Evolutionary conservation across 2,329 filamentous ascomycete genomes (phyloP).

Genomic region (Fusarium dimerum): DNA sequence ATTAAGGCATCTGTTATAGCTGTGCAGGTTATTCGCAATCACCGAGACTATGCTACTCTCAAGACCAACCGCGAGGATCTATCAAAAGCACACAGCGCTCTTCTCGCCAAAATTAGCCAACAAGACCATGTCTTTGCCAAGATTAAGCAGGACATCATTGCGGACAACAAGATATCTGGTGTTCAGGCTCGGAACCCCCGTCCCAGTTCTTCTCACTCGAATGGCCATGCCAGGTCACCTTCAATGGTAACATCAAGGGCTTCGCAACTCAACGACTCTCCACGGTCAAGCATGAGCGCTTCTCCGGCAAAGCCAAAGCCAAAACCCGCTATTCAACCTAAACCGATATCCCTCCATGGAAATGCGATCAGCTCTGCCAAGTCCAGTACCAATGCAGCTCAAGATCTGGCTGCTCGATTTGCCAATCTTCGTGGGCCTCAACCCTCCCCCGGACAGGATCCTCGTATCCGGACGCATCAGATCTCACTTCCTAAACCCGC

Average conservation of each 20-base stretch:
- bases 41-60: conserved; percentile 71
- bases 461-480: conserved; percentile 52
- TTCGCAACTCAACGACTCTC: conserved; percentile 19
- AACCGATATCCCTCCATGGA: conserved; percentile 67
- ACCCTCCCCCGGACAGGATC: conserved; percentile 48
- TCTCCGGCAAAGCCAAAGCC: conserved; percentile 38
- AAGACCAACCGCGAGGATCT: conserved; percentile 54
- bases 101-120: conserved; percentile 52
- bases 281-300: conserved; percentile 14
- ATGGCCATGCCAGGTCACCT: conserved; percentile 16
- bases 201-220: conserved; percentile 15
- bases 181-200: conserved; percentile 45
- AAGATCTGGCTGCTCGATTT: conserved; percentile 59
- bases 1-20: conserved; percentile 79
- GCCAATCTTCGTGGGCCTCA: conserved; percentile 53
- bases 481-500: conserved; percentile 40
- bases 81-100: conserved; percentile 47
- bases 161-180: conserved; percentile 64
- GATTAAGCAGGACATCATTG: conserved; percentile 61
- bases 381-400: conserved; percentile 29
- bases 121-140: conserved; percentile 53
- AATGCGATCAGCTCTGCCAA: conserved; percentile 46
- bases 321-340: conserved; percentile 61
- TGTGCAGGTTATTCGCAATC: conserved; percentile 72
- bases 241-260: conserved; percentile 15